Base-by-base conservation (phyloP, 257 asterid species). In the Solanum microdontum region DNA sequence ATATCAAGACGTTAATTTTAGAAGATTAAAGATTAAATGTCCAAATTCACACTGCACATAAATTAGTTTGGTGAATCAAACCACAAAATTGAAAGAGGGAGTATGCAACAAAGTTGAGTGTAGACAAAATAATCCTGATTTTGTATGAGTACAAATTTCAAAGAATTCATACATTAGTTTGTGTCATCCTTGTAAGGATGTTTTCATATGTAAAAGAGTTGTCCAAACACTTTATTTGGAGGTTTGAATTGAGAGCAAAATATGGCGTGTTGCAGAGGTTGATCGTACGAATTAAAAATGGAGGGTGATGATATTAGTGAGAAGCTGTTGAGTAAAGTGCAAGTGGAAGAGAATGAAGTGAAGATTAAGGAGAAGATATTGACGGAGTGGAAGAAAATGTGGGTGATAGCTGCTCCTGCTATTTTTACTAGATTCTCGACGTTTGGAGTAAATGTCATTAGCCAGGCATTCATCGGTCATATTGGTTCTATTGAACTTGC, bases 401-500 rank as follows among this genome's bases (percentile, higher is more conserved):
- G 93, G 93, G 85, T 90, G 32, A 90, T 93, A 28, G 94, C 95
- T n/a, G 90, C 86, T 5, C 94, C 95, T 2, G 94, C 93, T 1
- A 93, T 93, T n/a, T 90, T 92, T 48, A 89, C 93, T 1, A 87
- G 93, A 9, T 89, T 92, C 26, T 43, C 95, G 6, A 91, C 94
- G 5, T 93, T 93, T 72, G 95, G 94, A 7, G 84, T 89, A 3
- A 89, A 84, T 48, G 90, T 93, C 19, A 90, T 92, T 58, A 92
- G 87, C 60, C 95, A 93, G 45, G 91, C 95, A 1, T 93, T 92
- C 86, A 86, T 93, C 2, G 95, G 95, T 36, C 93, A 92, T 19
- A 87, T 91, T 58, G 93, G 94, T 5, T 70, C 94, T 1, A 87
- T 68, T 6, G 92, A 93, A 51, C 90, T 93, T 11, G 95, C 95